Conservation (phyloP, 129 eudicot genomes). For the Artemisia annua region DNA sequence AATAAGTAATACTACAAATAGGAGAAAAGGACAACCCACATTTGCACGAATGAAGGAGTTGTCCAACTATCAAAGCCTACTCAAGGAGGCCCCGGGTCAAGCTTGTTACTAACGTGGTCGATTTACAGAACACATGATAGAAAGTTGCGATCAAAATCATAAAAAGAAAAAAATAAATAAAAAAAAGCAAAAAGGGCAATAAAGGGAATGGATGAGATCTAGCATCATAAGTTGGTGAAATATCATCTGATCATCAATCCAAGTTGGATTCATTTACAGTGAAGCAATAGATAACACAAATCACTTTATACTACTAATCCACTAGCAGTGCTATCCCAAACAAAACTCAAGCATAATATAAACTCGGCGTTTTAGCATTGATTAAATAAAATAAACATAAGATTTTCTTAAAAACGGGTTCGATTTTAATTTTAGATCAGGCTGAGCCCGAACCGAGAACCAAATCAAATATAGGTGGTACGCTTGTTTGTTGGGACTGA, state of each 20-base stretch:
- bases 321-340: neutral
- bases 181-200: slow-evolving; percentile 15
- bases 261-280: slow-evolving; percentile 29
- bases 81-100: slow-evolving; percentile 13
- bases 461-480: no score
- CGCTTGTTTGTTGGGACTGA: no score
- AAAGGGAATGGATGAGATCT: slow-evolving; percentile 29
- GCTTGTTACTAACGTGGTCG: slow-evolving; percentile 11
- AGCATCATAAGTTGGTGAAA: slow-evolving; percentile 27
- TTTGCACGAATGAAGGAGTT: slow-evolving; percentile 3
- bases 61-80: slow-evolving; percentile 20
- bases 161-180: neutral
- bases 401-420: no score
- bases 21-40: neutral
- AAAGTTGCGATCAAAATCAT: slow-evolving; percentile 9
- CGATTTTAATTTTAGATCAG: no score
- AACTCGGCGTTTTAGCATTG: no score
- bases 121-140: slow-evolving; percentile 17
- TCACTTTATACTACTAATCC: slow-evolving; percentile 10
- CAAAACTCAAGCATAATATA: neutral
- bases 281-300: neutral
- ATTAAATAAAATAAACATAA: no score
- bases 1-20: slow-evolving; percentile 8
- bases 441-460: no score
- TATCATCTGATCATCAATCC: slow-evolving; percentile 26